A percentile compares a stretch with the other conserved stretches of the same genome.
phyloP scores from a whole-genome alignment of 768 basidiomycete genomes.

The Mycena polygramma region DNA sequence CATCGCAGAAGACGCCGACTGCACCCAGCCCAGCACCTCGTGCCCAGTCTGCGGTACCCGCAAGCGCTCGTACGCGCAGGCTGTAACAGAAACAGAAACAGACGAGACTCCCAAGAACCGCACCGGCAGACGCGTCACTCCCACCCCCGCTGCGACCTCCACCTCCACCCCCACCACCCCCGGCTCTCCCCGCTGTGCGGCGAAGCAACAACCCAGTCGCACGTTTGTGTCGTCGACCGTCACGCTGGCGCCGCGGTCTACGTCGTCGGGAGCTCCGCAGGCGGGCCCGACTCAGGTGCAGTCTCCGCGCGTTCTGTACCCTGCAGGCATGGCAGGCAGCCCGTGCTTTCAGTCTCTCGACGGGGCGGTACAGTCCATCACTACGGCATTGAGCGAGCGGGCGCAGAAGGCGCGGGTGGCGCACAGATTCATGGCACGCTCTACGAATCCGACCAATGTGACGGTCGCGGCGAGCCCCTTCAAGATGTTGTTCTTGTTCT shows the following conservation, averaged over 20 bases:
- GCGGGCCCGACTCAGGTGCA: conserved; percentile 31
- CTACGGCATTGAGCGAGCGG: not conserved
- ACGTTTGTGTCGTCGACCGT: not conserved
- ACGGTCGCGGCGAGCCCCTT: conserved; percentile 13
- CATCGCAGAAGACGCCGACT: conserved; percentile 11
- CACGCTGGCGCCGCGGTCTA: conserved; percentile 27
- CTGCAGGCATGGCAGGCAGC: conserved; percentile 29
- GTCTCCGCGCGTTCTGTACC: conserved; percentile 30
- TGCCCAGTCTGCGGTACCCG: conserved; percentile 5
- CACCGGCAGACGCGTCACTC: conserved; percentile 20
- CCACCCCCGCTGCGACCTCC: not conserved
- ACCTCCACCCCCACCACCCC: conserved; percentile 6
- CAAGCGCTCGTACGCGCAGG: conserved; percentile 18
- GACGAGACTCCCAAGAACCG: not conserved
- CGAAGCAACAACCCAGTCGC: not conserved
- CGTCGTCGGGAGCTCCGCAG: conserved; percentile 25
- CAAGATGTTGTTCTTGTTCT: conserved; percentile 17
- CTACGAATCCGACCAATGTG: not conserved
- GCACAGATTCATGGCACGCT: not conserved
- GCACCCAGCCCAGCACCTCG: not conserved
- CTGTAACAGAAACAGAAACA: not conserved
- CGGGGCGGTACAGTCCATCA: conserved; percentile 19
- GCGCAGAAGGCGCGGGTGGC: not conserved
- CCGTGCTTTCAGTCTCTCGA: conserved; percentile 35
- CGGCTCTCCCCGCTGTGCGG: conserved; percentile 27